Conservation (phyloP, 2,329 filamentous ascomycete species). For the Raffaelea arxii region DNA sequence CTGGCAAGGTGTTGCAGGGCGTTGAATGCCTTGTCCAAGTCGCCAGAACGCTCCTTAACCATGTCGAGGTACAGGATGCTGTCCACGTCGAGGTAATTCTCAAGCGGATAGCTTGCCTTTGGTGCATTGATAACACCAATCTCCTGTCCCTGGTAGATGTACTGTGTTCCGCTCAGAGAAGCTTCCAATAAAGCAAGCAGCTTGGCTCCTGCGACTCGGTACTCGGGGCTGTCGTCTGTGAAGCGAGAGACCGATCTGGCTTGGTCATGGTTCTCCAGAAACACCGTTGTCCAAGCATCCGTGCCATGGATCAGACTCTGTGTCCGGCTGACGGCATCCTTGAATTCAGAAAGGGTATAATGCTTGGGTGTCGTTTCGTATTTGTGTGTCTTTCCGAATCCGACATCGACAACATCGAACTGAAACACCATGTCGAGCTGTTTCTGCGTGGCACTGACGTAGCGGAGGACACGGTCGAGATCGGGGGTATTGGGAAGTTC, state of each 20-base stretch:
- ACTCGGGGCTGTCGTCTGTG: constrained; percentile 28
- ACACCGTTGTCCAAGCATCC: constrained; percentile 48
- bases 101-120: constrained; percentile 32
- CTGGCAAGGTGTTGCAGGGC: not conserved
- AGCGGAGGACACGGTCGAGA: constrained; percentile 44
- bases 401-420: constrained; percentile 55
- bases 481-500: constrained; percentile 56
- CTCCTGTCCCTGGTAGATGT: constrained; percentile 49
- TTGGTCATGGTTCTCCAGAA: constrained; percentile 54
- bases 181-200: constrained; percentile 38
- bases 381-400: constrained; percentile 41
- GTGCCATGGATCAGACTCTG: constrained; percentile 39
- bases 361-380: constrained; percentile 37
- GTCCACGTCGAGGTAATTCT: constrained; percentile 31
- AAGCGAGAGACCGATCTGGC: constrained; percentile 43
- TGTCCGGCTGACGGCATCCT: constrained; percentile 30
- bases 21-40: not conserved
- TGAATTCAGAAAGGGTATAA: constrained; percentile 34
- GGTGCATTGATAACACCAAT: constrained; percentile 46
- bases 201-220: constrained; percentile 35
- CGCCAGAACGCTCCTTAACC: not conserved
- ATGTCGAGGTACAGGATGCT: not conserved
- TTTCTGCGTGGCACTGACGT: constrained; percentile 46
- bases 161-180: constrained; percentile 40
- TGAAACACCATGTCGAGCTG: constrained; percentile 62